Evolutionary conservation across 2,329 filamentous ascomycete genomes (phyloP).

Genomic region (Lasiodiplodia hormozganensis): DNA sequence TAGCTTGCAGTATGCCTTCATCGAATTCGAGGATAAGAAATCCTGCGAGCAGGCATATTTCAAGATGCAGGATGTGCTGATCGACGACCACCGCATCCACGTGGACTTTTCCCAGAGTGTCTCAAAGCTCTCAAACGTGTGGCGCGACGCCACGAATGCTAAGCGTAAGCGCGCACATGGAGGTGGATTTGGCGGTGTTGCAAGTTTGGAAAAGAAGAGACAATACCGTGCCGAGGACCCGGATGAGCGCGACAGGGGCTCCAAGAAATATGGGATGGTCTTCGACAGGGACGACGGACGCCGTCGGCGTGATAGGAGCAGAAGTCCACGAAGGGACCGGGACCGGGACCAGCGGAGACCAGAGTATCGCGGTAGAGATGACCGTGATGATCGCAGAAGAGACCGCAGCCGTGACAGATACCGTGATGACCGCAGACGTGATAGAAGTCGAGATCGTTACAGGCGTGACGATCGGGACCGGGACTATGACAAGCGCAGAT

Average conservation of each 20-base stretch:
- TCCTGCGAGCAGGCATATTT: slow-evolving; percentile 96
- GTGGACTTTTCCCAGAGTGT: slow-evolving; percentile 98
- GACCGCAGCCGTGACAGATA: slow-evolving; percentile 50
- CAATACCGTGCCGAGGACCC: slow-evolving; percentile 76
- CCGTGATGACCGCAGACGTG: slow-evolving; percentile 40
- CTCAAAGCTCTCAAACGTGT: slow-evolving; percentile 83
- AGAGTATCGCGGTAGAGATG: slow-evolving; percentile 37
- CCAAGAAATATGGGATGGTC: slow-evolving; percentile 76
- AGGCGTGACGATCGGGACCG: slow-evolving; percentile 45
- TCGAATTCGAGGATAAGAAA: slow-evolving; percentile 92
- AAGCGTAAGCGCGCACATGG: slow-evolving; percentile 70
- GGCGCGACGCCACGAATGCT: slow-evolving; percentile 83
- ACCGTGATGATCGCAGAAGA: slow-evolving; percentile 43
- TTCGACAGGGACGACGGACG: slow-evolving; percentile 75
- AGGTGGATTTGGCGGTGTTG: slow-evolving; percentile 91
- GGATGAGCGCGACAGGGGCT: slow-evolving; percentile 44
- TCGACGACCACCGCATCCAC: slow-evolving; percentile 96
- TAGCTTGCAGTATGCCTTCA: slow-evolving; percentile 95
- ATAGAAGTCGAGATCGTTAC: slow-evolving; percentile 41
- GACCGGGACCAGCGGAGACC: slow-evolving; percentile 11
- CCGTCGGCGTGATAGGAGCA: slow-evolving; percentile 34
- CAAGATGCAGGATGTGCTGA: slow-evolving; percentile 98
- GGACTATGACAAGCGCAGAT: slow-evolving; percentile 40
- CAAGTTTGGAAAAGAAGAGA: slow-evolving; percentile 84
- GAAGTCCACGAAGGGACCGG: slow-evolving; percentile 46